Base-by-base conservation (phyloP, 139 green algal species). In the Asterochloris erici region DNA sequence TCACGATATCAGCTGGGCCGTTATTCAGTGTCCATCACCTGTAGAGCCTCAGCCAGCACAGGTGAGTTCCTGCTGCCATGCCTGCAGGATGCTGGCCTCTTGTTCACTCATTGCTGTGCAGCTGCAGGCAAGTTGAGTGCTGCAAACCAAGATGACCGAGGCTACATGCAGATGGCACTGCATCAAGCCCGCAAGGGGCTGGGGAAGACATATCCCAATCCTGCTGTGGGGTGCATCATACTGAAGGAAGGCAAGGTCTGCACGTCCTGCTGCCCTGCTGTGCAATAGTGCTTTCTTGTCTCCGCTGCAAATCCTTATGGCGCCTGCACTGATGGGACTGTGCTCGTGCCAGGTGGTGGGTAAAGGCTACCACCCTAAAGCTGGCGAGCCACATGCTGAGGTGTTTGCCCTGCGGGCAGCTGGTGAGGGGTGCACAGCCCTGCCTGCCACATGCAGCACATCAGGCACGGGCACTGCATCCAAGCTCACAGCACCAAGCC, bases 301-400 rank as follows among this genome's bases (percentile, higher is more conserved):
- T 54, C 21, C 71, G 27, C 24, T 77, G n/a, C 38, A 21, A 17
- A 11, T 10, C 61, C 23, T 74, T 63, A 64, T 80, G 19, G 21
- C 60, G 29, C 19, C 11, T 16, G 19, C 19, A 4, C 54, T 71
- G 54, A 54, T 80, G 27, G 10, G 21, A 17, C 76, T 68, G 68
- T 77, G 17, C 38, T 54, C 38, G 2, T 54, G 38, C 70, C 68
- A 94, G 87, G 90, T 99, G 10, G 92, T 99, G 0, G 97, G 97
- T 17, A 93, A 98, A 81, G 97, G 97, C 9, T 99, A 89, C 79
- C 97, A 99, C 83, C 97, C 97, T 10, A 93, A 95, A 66, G 96
- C 97, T 24, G 97, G 97, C 73, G 89, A 97, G 90, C 97, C 97
- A 0, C 97, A 99, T 81, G 97, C 97, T 11, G 97, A 99, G 88